Evolutionary conservation across 2,329 filamentous ascomycete species (phyloP).

Genomic region (Hypoxylon sp.): DNA sequence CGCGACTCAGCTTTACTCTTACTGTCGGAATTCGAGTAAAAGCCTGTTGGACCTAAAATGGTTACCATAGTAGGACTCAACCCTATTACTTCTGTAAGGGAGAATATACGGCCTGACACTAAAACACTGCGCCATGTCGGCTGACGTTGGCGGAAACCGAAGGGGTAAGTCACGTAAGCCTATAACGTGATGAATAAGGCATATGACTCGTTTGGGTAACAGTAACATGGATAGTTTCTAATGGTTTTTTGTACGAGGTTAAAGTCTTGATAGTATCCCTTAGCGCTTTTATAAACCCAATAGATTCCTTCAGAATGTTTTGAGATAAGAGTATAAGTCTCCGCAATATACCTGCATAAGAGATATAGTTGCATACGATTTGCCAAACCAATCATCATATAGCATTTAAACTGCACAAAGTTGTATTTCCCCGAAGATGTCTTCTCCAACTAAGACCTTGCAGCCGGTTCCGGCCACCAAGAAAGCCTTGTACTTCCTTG

Average conservation of each 20-base stretch:
- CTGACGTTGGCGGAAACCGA: not conserved
- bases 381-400: not conserved
- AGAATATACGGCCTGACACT: no score
- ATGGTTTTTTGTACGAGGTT: not conserved
- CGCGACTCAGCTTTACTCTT: no score
- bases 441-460: not conserved
- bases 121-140: no score
- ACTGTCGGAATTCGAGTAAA: no score
- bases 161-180: not conserved
- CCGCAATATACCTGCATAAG: not conserved
- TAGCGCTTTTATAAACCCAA: not conserved
- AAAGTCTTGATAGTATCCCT: not conserved
- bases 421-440: not conserved
- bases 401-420: not conserved
- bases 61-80: no score
- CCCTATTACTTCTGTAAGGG: no score
- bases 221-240: not conserved
- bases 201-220: not conserved
- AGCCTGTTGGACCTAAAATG: no score
- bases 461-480: conserved; percentile 1
- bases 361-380: not conserved
- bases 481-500: conserved; percentile 28
- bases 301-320: not conserved
- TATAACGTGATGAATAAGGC: not conserved
- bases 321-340: not conserved